Evolutionary conservation across 345 rosid genomes (phyloP), one percentile per base, ranked within the genome.

Genomic region (Clausena lansium): DNA sequence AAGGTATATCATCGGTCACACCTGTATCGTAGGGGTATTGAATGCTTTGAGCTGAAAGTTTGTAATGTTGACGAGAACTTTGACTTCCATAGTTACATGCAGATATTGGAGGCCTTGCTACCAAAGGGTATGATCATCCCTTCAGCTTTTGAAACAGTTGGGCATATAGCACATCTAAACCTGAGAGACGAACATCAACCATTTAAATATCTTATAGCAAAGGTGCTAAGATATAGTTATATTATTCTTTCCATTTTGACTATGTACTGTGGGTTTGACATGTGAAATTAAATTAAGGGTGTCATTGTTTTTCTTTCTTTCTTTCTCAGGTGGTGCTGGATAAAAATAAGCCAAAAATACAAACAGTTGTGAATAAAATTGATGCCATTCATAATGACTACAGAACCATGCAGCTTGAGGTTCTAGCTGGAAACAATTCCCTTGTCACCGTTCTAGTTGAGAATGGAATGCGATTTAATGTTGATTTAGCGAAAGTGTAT

Each of bases 351-450:
- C 94, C 95, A 55, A 93, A 95, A 86, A 92, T 95, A 84, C 87
- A 87, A 86, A 95, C 98, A 15, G 96, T 95, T 75, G 98, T 95
- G 67, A 92, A 95, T 81, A 95, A 95, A 89, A 87, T 83, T 55
- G 94, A 92, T 82, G 84, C 85, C 70, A 92, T 91, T 76, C 84
- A 88, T 75, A 89, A 88, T 86, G 95, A 92, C 83, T 89, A 87
- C 82, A 84, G 95, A 78, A 92, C 97, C 32, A 92, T 93, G 99
- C 91, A 92, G 83, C 91, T 95, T 73, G 99, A 95, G 81, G 89
- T 95, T 81, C 88, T 95, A 82, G 99, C 98, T 14, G 99, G 99
- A 83, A 95, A 92, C 78, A 90, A 73, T 82, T 95, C 99, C 75
- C 88, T 95, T 77, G 93, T 91, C 83, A 93, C 99, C 63, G 79